These are phyloP conservation scores for Penicillium silybi DNA, from an alignment of 495 filamentous ascomycete genomes.

Conservation along the genomic window DNA sequence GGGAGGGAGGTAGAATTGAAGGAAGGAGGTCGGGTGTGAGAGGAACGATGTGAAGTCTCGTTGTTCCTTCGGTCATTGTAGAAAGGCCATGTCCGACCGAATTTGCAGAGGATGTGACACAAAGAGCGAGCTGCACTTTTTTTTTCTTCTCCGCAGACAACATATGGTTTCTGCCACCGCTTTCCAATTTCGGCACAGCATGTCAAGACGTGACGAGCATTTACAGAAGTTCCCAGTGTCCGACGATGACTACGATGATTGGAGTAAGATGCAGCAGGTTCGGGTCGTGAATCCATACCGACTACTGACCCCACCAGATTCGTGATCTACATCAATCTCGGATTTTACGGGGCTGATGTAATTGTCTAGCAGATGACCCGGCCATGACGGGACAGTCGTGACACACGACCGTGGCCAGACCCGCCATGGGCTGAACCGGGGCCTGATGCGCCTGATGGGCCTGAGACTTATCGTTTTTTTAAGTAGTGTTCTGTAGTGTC, in stretches of 20 bases:
- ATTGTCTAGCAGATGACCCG: constrained; percentile 6
- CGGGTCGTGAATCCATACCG: neutral
- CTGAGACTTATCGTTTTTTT: neutral
- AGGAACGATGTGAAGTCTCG: constrained; percentile 82
- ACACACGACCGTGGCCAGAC: constrained; percentile 11
- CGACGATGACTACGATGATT: neutral
- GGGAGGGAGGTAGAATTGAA: constrained; percentile 61
- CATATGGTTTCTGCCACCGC: constrained; percentile 8
- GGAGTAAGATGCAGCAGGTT: neutral
- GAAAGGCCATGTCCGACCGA: neutral
- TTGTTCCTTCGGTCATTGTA: constrained; percentile 32
- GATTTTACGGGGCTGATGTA: constrained; percentile 10
- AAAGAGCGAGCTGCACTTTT: constrained; percentile 1
- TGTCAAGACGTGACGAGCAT: neutral
- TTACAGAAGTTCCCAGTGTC: neutral
- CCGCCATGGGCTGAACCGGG: neutral
- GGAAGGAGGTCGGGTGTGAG: constrained; percentile 67
- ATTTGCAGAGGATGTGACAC: neutral
- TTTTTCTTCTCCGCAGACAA: constrained; percentile 10
- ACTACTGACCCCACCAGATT: neutral
- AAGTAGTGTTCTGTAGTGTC: neutral
- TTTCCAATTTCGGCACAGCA: neutral
- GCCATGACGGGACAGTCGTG: constrained; percentile 8
- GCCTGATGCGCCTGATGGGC: neutral
- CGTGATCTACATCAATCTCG: neutral